Percentiles rank a stretch among this genome's conserved stretches.
phyloP scores from a whole-genome alignment of 2,329 filamentous ascomycete species.

The Aspergillus fumigatiaffinis region DNA sequence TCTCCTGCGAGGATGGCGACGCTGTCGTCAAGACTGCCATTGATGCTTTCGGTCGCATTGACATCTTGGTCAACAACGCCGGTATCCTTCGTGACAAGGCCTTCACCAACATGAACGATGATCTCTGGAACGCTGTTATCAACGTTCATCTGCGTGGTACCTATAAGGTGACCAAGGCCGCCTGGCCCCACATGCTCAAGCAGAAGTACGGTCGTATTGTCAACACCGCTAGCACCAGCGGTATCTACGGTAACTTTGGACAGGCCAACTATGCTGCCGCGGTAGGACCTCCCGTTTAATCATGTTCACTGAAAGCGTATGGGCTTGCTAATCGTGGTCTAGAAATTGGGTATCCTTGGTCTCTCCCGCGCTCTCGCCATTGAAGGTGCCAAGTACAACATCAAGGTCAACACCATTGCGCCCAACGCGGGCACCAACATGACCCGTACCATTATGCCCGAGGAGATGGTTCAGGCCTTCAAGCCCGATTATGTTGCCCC shows the following conservation, averaged over 20 bases:
- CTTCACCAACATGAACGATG: conserved; percentile 95
- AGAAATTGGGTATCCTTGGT: conserved; percentile 90
- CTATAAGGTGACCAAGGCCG: conserved; percentile 95
- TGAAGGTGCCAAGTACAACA: conserved; percentile 96
- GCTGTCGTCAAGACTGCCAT: conserved; percentile 88
- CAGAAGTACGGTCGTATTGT: conserved; percentile 97
- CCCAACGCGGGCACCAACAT: conserved; percentile 95
- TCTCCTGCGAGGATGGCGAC: conserved; percentile 88
- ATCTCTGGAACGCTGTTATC: conserved; percentile 85
- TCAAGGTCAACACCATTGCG: conserved; percentile 95
- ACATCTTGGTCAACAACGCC: conserved; percentile 96
- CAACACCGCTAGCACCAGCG: conserved; percentile 94
- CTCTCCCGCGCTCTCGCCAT: conserved; percentile 90
- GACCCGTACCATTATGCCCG: conserved; percentile 89
- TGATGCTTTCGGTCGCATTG: conserved; percentile 86
- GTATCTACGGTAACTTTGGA: conserved; percentile 98
- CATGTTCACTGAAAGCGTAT: not conserved
- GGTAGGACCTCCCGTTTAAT: conserved; percentile 48
- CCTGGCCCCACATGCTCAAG: conserved; percentile 96
- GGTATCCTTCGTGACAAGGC: conserved; percentile 98
- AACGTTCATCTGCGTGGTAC: conserved; percentile 91
- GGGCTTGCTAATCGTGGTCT: conserved; percentile 4
- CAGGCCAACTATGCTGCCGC: conserved; percentile 96
- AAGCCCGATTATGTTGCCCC: conserved; percentile 99
- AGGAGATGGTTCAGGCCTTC: conserved; percentile 97